Base-by-base conservation (phyloP, 176 grass and related monocot species). In the Lolium rigidum region DNA sequence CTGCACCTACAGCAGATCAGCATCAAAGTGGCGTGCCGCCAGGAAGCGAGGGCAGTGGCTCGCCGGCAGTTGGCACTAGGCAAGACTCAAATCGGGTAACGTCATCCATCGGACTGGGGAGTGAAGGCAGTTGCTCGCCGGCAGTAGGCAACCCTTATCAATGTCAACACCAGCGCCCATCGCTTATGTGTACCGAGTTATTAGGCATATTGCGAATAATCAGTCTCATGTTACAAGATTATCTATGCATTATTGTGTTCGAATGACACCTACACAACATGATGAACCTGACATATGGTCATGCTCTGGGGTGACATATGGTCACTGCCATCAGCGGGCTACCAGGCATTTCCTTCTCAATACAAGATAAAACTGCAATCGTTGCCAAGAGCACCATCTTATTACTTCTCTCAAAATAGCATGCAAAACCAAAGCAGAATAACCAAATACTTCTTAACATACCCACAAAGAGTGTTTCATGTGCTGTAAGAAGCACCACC, bases 361-460 rank as follows among this genome's bases (percentile, higher is more conserved):
- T 10, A 46, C 5, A 80, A 14, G 15, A 43, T 35, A n/a, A 26
- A 6, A 8, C 22, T 65, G 21, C 18, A 20, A 66, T 26, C 9
- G 2, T 31, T 18, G 59, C 14, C 4, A 64, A 66, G 54, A 54
- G 16, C 47, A 69, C 37, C 79, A 69, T 21, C 46, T 39, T 28
- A 54, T 26, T 18, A 49, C 46, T 50, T 13, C 8, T 38, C 46
- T 68, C 46, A n/a, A 37, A 68, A 69, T 8, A 56, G 18, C 20
- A 17, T 16, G 48, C 49, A 22, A 82, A 55, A 70, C 22, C 49
- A 57, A 87, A 56, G 46, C 21, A 73, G 31, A 39, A 43, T 67
- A 24, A n/a, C 10, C 7, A 10, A 56, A 28, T 7, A 22, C 12
- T 79, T 18, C 16, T n/a, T 21, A 38, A 24, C 28, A 35, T 41